A percentile compares a stretch with the other conserved stretches of the same genome.
Evolutionary conservation across 1,139 yeast genomes (phyloP).

Genomic region (Candida gigantensis): DNA sequence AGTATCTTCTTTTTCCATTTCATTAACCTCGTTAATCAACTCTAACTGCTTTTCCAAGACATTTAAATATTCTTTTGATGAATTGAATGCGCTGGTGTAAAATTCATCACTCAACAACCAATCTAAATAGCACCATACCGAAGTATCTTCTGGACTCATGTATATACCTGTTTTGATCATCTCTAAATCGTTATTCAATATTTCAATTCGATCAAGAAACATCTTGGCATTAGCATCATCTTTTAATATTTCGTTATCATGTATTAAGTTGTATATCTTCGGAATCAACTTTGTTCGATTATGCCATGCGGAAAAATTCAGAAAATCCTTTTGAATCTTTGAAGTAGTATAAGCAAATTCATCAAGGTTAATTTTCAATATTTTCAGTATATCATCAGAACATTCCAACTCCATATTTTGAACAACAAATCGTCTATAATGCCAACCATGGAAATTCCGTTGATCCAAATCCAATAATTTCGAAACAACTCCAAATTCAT

Average conservation of each 20-base stretch:
- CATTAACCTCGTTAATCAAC: conserved; percentile 55
- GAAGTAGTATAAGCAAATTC: conserved; percentile 80
- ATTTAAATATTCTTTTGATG: conserved; percentile 23
- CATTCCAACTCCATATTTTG: conserved; percentile 43
- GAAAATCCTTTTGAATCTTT: conserved; percentile 78
- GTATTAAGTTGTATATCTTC: conserved; percentile 36
- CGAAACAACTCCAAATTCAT: conserved; percentile 68
- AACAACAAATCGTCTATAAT: conserved; percentile 77
- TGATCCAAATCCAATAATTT: conserved; percentile 71
- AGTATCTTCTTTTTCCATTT: conserved; percentile 59
- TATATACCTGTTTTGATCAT: conserved; percentile 81
- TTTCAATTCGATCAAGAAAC: conserved; percentile 28
- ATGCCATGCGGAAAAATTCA: conserved; percentile 97
- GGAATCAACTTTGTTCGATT: conserved; percentile 75
- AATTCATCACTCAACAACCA: conserved; percentile 72
- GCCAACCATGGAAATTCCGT: conserved; percentile 96
- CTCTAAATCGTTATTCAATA: conserved; percentile 60
- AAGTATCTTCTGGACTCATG: conserved; percentile 92
- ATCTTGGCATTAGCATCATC: conserved; percentile 13
- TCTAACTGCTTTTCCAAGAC: conserved; percentile 41
- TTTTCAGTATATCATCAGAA: conserved; percentile 15
- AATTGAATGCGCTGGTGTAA: conserved; percentile 34
- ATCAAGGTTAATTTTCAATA: conserved; percentile 29
- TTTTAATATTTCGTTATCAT: conserved; percentile 21
- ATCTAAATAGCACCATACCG: conserved; percentile 84